A percentile compares a stretch with the other conserved stretches of the same genome.
These are phyloP conservation scores for Chytriomyces confervae DNA, from an alignment of 192 early-diverging fungal species.

Conservation along the genomic window DNA sequence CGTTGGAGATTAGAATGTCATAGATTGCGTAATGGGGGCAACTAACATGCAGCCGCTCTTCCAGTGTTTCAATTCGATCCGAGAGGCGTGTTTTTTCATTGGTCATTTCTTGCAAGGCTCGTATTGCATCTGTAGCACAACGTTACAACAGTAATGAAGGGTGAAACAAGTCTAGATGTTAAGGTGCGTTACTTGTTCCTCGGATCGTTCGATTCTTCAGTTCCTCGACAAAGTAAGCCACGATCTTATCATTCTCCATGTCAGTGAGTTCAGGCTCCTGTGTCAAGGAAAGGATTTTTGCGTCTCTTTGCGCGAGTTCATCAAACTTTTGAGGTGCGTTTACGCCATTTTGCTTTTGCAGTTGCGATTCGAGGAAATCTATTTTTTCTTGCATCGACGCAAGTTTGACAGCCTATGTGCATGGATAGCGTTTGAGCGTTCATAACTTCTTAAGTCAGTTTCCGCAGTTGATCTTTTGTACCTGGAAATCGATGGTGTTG, in stretches of 20 bases:
- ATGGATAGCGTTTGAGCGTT: background rate
- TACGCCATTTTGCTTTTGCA: conserved; percentile 7
- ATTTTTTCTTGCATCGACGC: conserved; percentile 46
- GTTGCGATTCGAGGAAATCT: conserved; percentile 37
- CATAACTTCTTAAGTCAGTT: background rate
- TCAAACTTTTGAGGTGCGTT: background rate
- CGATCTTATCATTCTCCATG: conserved; percentile 45
- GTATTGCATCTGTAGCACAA: conserved; percentile 45
- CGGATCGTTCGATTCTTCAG: conserved; percentile 48
- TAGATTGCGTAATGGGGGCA: background rate
- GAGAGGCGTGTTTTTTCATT: conserved; percentile 31
- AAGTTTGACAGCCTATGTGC: conserved; percentile 33
- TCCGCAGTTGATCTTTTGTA: background rate
- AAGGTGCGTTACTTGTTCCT: conserved; percentile 39
- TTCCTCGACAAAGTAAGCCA: conserved; percentile 49
- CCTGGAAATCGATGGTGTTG: conserved; percentile 48
- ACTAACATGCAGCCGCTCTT: conserved; percentile 19
- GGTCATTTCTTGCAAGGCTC: conserved; percentile 31
- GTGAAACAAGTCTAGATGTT: background rate
- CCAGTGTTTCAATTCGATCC: conserved; percentile 11
- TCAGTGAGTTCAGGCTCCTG: conserved; percentile 27
- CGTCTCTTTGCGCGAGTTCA: background rate
- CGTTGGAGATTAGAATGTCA: background rate
- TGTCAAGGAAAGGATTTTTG: background rate
- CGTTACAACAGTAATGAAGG: background rate